A percentile compares a stretch with the other conserved stretches of the same genome.
Conservation (phyloP, 305 asterid species). For the Fraxinus albicans region DNA sequence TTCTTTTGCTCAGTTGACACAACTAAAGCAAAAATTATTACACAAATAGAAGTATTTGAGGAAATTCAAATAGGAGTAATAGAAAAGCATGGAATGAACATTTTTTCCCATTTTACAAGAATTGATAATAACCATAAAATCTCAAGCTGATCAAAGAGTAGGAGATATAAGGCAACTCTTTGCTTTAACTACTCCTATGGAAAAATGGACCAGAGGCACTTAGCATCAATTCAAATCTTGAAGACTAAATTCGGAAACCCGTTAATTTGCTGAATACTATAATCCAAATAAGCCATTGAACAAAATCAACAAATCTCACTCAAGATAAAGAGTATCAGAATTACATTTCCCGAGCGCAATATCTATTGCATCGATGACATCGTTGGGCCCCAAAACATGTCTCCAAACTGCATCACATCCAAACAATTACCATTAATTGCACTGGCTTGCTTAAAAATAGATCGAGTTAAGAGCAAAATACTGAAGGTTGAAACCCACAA, state of each 20-base stretch:
- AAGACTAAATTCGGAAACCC: not conserved
- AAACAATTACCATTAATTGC: constrained; percentile 11
- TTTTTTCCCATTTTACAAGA: not conserved
- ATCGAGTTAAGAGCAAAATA: constrained; percentile 1
- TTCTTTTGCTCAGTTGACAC: not conserved
- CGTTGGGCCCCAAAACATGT: constrained; percentile 83
- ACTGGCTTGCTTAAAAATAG: not conserved
- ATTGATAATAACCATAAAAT: not conserved
- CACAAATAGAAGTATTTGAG: not conserved
- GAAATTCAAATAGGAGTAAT: not conserved
- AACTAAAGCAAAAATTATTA: not conserved
- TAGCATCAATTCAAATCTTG: not conserved
- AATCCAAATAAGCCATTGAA: not conserved
- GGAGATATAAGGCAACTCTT: not conserved
- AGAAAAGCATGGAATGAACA: not conserved
- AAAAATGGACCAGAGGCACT: not conserved
- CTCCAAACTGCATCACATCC: constrained; percentile 79
- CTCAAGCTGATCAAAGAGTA: not conserved
- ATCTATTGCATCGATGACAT: constrained; percentile 65
- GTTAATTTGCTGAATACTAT: not conserved
- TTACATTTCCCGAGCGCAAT: constrained; percentile 90
- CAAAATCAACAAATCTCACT: not conserved
- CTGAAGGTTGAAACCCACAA: constrained; percentile 45
- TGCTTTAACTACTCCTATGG: not conserved
- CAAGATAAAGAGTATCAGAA: not conserved